Base-by-base conservation (phyloP, 2,329 filamentous ascomycete genomes). In the Aspergillus thermomutatus region DNA sequence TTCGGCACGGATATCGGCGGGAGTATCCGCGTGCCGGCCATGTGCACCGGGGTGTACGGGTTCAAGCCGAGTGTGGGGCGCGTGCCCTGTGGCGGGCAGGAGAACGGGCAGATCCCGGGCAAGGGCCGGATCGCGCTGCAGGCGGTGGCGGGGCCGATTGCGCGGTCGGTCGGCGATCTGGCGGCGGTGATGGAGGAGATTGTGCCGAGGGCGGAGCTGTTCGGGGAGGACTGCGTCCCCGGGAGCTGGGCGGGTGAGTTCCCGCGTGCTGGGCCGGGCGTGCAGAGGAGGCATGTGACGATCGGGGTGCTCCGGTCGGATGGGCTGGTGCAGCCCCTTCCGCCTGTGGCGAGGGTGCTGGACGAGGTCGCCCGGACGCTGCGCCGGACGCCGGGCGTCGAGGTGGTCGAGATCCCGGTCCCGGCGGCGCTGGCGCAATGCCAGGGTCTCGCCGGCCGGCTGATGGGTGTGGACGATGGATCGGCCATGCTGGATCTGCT, bases 1-100 rank as follows among this genome's bases (percentile, higher is more conserved):
- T 77, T 87, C 11, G 85, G 84, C 0, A 88, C 86, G 0, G 86
- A 88, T 69, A 79, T 88, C 49, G 77, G 75, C 7, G 77, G 77
- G 23, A 77, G 74, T 47, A 76, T 79, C 49, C 72, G 77, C 2
- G 67, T 79, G 6, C 77, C 77, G 0, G 79, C 81, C 1, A 79
- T 82, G 74, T 82, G 79, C 52, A 77, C 78, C 54, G 80, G 80
- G 0, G 60, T 82, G 3, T 83, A 81, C 60, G 79, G 80, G 1
- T 75, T 82, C 65, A 82, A 82, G 54, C 80, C 80, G 1, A 77
- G 74, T 43, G 66, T 67, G 1, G 72, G 74, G 10, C 72, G 83
- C 1, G 69, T 84, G 1, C 81, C 81, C 0, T 83, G 77, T 57
- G 79, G 80, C 9, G 79, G 80, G 0, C 82, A 83, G 62, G 77